Evolutionary conservation across 192 early-diverging fungal species (phyloP).

Genomic region (Umbelopsis isabellina): DNA sequence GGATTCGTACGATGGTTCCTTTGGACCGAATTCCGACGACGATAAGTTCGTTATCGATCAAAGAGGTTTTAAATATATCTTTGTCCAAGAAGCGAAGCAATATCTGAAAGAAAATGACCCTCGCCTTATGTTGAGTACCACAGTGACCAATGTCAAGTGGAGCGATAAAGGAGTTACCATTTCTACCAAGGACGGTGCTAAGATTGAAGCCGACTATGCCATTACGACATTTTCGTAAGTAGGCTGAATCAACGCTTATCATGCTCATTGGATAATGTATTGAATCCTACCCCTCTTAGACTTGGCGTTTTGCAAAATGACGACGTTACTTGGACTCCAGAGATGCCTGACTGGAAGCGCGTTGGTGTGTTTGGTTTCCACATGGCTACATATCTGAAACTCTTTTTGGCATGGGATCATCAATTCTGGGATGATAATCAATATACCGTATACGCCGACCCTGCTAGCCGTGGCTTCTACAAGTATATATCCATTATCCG

Average conservation of each 20-base stretch:
- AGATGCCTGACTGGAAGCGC: slow-evolving; percentile 40
- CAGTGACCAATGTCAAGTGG: slow-evolving; percentile 32
- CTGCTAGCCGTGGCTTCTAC: slow-evolving; percentile 31
- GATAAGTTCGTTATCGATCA: slow-evolving; percentile 37
- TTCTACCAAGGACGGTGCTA: slow-evolving; percentile 30
- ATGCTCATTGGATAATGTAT: background rate
- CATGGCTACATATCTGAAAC: slow-evolving; percentile 47
- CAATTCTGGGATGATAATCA: slow-evolving; percentile 45
- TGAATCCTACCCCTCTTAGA: background rate
- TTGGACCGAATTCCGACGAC: slow-evolving; percentile 35
- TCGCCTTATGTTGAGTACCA: slow-evolving; percentile 32
- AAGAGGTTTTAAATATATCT: slow-evolving; percentile 43
- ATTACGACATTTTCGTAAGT: slow-evolving; percentile 44
- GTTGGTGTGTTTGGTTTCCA: slow-evolving; percentile 45
- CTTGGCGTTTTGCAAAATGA: slow-evolving; percentile 42
- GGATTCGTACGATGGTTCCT: slow-evolving; percentile 22
- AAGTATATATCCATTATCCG: background rate
- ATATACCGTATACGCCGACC: slow-evolving; percentile 39
- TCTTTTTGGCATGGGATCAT: slow-evolving; percentile 40
- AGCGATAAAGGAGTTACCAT: slow-evolving; percentile 31
- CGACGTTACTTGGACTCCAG: slow-evolving; percentile 37
- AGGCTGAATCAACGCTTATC: too few species aligned
- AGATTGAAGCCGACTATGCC: slow-evolving; percentile 44
- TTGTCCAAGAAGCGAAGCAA: slow-evolving; percentile 31
- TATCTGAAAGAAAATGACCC: slow-evolving; percentile 33